A percentile compares a stretch with the other conserved stretches of the same genome.
These are phyloP conservation scores for Xylariaceae sp. DNA, from an alignment of 2,329 filamentous ascomycete genomes.

Conservation along the genomic window DNA sequence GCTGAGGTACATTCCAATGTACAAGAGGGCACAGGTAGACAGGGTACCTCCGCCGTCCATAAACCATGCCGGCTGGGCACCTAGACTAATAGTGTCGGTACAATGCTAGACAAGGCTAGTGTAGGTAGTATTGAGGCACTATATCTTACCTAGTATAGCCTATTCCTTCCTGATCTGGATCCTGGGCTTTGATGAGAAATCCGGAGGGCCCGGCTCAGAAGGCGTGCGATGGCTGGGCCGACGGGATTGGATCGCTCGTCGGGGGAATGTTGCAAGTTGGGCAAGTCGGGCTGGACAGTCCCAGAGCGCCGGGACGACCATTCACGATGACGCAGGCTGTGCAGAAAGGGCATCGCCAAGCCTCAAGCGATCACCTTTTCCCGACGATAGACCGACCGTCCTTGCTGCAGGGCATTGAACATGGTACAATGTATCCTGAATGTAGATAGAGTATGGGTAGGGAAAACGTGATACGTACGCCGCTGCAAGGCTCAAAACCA, in stretches of 20 bases:
- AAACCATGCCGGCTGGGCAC: neutral
- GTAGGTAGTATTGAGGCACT: neutral
- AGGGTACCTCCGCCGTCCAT: neutral
- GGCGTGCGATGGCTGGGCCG: constrained; percentile 7
- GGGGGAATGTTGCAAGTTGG: constrained; percentile 20
- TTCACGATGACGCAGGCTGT: constrained; percentile 28
- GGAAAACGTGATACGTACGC: constrained; percentile 8
- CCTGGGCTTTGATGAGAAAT: constrained; percentile 3
- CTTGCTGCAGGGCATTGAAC: constrained; percentile 18
- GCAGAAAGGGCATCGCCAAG: constrained; percentile 27
- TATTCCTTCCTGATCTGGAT: constrained; percentile 6
- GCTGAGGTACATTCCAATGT: constrained; percentile 4
- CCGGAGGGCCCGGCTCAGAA: constrained; percentile 15
- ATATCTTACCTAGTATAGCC: neutral
- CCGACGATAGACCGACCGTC: constrained; percentile 19
- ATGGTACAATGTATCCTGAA: neutral
- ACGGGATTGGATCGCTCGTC: constrained; percentile 24
- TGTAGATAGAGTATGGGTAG: neutral
- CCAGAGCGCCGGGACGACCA: constrained; percentile 25
- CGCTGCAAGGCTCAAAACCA: constrained; percentile 18
- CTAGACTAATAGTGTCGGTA: neutral
- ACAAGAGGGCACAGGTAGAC: neutral
- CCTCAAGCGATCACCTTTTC: constrained; percentile 20
- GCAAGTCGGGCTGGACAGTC: constrained; percentile 20
- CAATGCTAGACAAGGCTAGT: neutral